phyloP scores from a whole-genome alignment of 768 basidiomycete species.

The Erythrobasidium yunnanense region DNA sequence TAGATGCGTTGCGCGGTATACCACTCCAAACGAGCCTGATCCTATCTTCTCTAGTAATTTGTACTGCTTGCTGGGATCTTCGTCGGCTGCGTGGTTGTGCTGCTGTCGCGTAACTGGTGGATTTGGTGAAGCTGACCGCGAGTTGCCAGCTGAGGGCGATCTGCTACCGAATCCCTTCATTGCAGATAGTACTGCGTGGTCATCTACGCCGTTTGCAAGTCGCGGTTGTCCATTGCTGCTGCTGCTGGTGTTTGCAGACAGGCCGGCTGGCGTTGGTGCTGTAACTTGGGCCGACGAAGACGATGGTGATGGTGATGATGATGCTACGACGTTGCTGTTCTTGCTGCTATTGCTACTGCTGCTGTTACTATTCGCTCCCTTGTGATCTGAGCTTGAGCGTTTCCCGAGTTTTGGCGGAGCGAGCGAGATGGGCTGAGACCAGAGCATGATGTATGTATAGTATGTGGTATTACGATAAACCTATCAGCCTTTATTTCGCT shows the following conservation, averaged over 20 bases:
- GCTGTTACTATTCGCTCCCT: not conserved
- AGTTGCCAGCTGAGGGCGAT: not conserved
- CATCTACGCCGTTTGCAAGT: not conserved
- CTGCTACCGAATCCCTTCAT: slow-evolving; percentile 16
- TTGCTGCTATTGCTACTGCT: no score
- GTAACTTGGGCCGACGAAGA: not conserved
- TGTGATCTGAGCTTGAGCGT: not conserved
- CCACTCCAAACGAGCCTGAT: slow-evolving; percentile 5
- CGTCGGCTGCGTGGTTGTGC: not conserved
- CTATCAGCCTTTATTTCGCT: no score
- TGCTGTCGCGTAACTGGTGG: not conserved
- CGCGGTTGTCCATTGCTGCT: no score
- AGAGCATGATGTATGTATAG: not conserved
- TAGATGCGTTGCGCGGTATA: slow-evolving; percentile 56
- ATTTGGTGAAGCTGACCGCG: not conserved
- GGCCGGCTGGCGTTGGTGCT: not conserved
- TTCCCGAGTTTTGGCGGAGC: not conserved
- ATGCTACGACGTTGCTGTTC: not conserved
- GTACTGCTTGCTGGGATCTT: slow-evolving; percentile 20
- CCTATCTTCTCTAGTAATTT: slow-evolving; percentile 23
- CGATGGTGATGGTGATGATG: not conserved
- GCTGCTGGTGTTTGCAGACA: not conserved
- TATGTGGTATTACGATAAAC: no score
- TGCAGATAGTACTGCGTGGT: not conserved
- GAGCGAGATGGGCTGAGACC: not conserved